phyloP scores from a whole-genome alignment of 1,284 basidiomycete genomes.

The Boletus austroedulis region DNA sequence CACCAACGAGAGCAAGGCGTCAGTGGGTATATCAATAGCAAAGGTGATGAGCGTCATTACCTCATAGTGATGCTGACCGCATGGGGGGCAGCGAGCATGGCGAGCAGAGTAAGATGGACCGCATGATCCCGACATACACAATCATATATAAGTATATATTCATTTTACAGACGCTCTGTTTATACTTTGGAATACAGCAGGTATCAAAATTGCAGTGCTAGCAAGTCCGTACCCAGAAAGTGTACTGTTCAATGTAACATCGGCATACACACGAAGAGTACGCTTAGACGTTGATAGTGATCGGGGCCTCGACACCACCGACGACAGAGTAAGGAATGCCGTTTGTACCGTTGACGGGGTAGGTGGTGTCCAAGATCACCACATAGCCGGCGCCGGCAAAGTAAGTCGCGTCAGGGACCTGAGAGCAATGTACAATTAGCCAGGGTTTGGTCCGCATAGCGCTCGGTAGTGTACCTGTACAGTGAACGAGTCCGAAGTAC shows the following conservation, averaged over 20 bases:
- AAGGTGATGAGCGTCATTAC: neutral
- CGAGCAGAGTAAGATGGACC: no score
- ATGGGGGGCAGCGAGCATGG: no score
- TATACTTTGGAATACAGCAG: neutral
- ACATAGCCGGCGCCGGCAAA: slow-evolving; percentile 24
- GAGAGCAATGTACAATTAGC: neutral
- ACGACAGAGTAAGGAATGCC: slow-evolving; percentile 30
- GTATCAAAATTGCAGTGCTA: neutral
- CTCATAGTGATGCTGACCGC: no score
- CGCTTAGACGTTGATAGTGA: slow-evolving; percentile 21
- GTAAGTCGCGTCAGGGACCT: slow-evolving; percentile 33
- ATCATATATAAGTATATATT: neutral
- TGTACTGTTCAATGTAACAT: neutral
- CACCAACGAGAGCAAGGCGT: neutral
- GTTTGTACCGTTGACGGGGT: slow-evolving; percentile 21
- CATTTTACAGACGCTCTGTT: neutral
- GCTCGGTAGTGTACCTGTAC: slow-evolving; percentile 11
- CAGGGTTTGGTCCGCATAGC: neutral
- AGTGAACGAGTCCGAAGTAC: slow-evolving; percentile 19
- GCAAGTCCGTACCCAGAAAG: neutral
- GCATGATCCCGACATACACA: neutral
- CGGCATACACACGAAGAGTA: neutral
- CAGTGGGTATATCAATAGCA: neutral
- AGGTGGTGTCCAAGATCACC: slow-evolving; percentile 29
- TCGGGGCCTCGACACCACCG: slow-evolving; percentile 18